These are phyloP conservation scores for Cyclotella atomus DNA, from an alignment of 108 stramenopile genomes.

Conservation along the genomic window DNA sequence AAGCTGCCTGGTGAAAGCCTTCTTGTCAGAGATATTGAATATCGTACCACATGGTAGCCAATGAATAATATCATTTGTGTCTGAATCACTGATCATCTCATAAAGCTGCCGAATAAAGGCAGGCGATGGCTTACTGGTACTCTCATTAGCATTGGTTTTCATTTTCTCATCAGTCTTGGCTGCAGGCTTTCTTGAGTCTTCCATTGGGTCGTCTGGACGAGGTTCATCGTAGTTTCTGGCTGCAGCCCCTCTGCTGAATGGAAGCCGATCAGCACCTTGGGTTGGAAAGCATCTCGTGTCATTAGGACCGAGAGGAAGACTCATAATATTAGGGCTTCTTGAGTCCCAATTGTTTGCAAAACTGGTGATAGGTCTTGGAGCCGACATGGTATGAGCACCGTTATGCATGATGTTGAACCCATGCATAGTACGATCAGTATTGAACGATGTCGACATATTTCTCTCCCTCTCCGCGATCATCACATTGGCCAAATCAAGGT, in stretches of 20 bases:
- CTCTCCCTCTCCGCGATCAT: neutral
- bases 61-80: slow-evolving; percentile 4
- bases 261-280: neutral
- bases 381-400: neutral
- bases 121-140: neutral
- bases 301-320: neutral
- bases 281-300: neutral
- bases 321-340: neutral
- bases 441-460: neutral
- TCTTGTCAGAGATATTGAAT: slow-evolving; percentile 1
- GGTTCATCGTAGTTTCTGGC: neutral
- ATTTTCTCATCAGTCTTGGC: neutral
- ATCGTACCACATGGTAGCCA: slow-evolving; percentile 12
- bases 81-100: slow-evolving; percentile 1
- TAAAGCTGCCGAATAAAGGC: neutral
- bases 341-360: neutral
- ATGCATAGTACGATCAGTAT: neutral
- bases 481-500: neutral
- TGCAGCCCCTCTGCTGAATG: neutral
- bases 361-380: neutral
- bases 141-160: neutral
- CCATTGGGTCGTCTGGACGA: neutral
- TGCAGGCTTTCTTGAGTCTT: neutral
- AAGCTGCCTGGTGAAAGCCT: neutral
- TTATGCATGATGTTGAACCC: neutral